Conservation (phyloP, 306 rosid genomes). For the Rubus idaeus region DNA sequence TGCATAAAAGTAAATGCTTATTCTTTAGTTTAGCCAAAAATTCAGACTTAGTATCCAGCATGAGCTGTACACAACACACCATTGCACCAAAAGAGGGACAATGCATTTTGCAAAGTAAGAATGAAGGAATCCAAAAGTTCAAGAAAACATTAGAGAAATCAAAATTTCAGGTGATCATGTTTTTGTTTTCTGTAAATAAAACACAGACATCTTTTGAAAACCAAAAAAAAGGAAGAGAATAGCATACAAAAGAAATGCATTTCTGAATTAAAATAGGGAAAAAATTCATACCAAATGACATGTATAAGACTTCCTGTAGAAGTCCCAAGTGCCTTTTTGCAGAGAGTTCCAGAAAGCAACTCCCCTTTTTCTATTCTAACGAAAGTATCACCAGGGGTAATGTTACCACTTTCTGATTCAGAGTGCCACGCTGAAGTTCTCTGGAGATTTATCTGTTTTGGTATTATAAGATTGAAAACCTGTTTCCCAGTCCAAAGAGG, state of each 20-base stretch:
- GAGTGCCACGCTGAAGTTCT: conserved; percentile 91
- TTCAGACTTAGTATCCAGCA: background rate
- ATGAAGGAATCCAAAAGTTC: background rate
- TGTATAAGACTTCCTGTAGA: conserved; percentile 96
- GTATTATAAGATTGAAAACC: conserved; percentile 94
- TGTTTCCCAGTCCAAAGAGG: conserved; percentile 99
- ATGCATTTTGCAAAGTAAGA: background rate
- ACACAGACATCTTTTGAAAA: background rate
- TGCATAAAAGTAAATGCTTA: background rate
- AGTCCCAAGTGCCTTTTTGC: conserved; percentile 94
- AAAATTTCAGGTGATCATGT: background rate
- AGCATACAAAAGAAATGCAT: background rate
- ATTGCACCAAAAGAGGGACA: background rate
- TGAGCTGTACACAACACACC: background rate
- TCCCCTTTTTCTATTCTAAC: conserved; percentile 98
- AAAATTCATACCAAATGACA: conserved; percentile 73
- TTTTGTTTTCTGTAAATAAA: background rate
- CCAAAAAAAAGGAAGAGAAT: background rate
- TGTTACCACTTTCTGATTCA: conserved; percentile 63
- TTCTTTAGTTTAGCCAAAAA: background rate
- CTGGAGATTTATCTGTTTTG: conserved; percentile 83
- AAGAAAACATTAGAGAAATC: background rate
- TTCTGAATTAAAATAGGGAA: background rate
- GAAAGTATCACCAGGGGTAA: conserved; percentile 91
- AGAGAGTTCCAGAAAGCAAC: conserved; percentile 84